Evolutionary conservation across 116 monocot genomes (phyloP), one percentile per base, ranked within the genome.

Genomic region (Papilionanthe hybrid): DNA sequence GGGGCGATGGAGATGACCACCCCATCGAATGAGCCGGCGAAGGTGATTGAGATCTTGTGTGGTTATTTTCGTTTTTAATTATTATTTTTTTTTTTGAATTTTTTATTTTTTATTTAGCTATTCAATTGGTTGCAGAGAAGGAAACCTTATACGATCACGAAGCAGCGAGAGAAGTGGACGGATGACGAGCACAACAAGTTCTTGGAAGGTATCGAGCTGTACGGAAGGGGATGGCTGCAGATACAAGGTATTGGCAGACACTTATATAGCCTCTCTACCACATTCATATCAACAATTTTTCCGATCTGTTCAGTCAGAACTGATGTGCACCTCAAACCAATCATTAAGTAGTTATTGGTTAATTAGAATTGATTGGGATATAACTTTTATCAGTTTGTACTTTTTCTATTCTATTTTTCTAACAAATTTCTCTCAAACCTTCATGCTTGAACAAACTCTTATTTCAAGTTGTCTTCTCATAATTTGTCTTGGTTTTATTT

Each of bases 151-250:
- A 83, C 79, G 12, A 79, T 83, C 49, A 79, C 79, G 30, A 83
- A 83, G 75, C 83, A 83, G 75, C 78, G 79, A 2, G 83, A 83
- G 65, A 79, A 73, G 72, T 83, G 83, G 83, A 83, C 78, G 0
- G 83, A 83, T 20, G 83, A 83, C 20, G 83, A 83, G 72, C 83
- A 83, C n/a, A 60, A 72, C 72, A 83, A 60, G 78, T 83, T 83
- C 55, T 27, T 83, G 19, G 83, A 78, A 72, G 78, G 78, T 56
- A 49, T 83, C 27, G 72, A 58, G 30, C 72, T 83, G 42, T 43
- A 83, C 60, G 83, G 83, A 1, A 55, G 83, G n/a, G 83, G 72
- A 10, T 83, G 83, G 83, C 58, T 58, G 72, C 72, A 69, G 3
- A 83, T 83, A 10, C 78, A 83, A 83, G 83, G 83, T 82, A 66